Base-by-base conservation (phyloP, 257 asterid species). In the Ophiorrhiza pumila region DNA sequence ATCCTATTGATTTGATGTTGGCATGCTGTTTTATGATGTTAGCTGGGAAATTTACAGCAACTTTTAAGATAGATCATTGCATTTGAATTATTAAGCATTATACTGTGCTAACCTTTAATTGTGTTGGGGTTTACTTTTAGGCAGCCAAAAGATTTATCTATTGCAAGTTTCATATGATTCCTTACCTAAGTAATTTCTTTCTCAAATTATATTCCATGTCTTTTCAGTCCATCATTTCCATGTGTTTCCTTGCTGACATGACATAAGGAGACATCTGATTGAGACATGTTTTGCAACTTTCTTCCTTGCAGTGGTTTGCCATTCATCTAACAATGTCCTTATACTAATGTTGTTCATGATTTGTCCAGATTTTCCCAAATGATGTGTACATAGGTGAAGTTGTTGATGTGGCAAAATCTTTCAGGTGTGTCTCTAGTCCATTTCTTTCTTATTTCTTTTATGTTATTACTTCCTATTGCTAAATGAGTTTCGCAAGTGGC, bases 291-390 rank as follows among this genome's bases (percentile, higher is more conserved):
- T 45, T 42, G 1, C 42, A 45, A 35, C n/a, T 6, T 17, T 31
- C 69, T 69, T 4, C 34, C 61, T 23, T 17, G 50, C 31, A 3
- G 15, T 60, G 45, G 32, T 27, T 70, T 42, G 45, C 41, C 18
- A 13, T 49, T 41, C 13, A 58, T 43, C 3, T 8, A 34, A 15
- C 18, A 15, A 6, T 34, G 22, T 46, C 65, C 65, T 68, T 46
- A 60, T 58, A 7, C 12, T 23, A 22, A 62, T 50, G 43, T 15
- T 46, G 27, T 50, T 71, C 37, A 68, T 74, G 70, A 65, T 53
- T 10, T 60, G 62, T 80, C 82, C 89, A 93, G 96, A 91, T 93
- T 72, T 88, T 88, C 80, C 98, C 97, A 12, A 83, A 88, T 84
- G 96, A 93, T 74, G 91, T 88, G 68, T 83, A 84, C 79, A 83